Evolutionary conservation across 2,329 filamentous ascomycete genomes (phyloP), one percentile per base, ranked within the genome.

Genomic region (Monosporascus sp.): DNA sequence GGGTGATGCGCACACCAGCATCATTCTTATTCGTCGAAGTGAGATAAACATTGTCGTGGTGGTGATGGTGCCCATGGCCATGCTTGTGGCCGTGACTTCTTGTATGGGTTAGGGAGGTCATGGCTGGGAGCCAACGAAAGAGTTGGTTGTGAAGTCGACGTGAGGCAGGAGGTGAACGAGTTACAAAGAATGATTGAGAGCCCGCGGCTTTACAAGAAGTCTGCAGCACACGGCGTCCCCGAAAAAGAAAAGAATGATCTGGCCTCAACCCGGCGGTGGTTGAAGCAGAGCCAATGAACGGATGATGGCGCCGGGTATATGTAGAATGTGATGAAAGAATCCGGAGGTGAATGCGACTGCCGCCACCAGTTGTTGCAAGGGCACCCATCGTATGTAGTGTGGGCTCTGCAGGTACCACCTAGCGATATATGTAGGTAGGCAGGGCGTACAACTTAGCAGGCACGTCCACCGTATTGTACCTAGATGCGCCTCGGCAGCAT

Each of bases 1-100:
- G 81, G 50, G 94, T 99, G 67, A 97, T 97, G 64, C 91, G 87
- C 63, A 96, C 95, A 60, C 91, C 91, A 49, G 94, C 91, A 72
- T 99, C 94, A 61, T 89, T 87, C 73, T 91, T 94, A 74, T 96
- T 90, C 58, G 78, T 79, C 7, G 89, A 93, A 4, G 85, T 88
- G 49, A 96, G 79, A 68, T 91, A 94, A 43, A 85, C 82, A 72
- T 90, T 94, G 72, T 96, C 91, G 70, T 94, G 89, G 68, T 91
- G 88, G 68, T 89, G 85, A 68, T 89, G 85, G 64, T 88, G 85
- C 55, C 76, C 74, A 62, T 84, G 82, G 53, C 75, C 72, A 60
- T 84, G 81, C 28, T 73, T 72, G 60, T 85, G 80, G 58, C 80
- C 78, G 57, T 82, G 78, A 58, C 69, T 69, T 60, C 78, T 70